These are phyloP conservation scores for Penicillium psychrosexuale DNA, from an alignment of 2,329 filamentous ascomycete species.

Conservation along the genomic window DNA sequence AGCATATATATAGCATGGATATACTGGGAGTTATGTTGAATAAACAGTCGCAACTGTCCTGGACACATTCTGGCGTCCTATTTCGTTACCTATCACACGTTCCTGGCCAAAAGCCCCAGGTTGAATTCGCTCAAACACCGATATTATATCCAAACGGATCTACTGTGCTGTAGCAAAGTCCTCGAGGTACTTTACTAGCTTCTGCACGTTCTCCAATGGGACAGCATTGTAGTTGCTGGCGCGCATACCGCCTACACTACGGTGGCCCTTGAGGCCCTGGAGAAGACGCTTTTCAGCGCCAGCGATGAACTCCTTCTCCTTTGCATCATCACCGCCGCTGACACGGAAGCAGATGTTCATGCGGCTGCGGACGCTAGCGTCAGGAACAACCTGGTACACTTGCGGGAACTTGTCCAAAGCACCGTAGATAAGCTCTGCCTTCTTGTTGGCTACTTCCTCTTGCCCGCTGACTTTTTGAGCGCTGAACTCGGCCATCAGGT, in stretches of 20 bases:
- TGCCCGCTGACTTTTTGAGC: conserved; percentile 71
- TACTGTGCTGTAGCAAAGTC: conserved; percentile 50
- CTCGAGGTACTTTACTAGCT: conserved; percentile 43
- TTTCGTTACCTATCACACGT: conserved; percentile 13
- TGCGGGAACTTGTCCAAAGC: conserved; percentile 70
- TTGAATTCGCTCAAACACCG: conserved; percentile 16
- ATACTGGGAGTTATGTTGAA: conserved; percentile 22
- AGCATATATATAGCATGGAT: conserved; percentile 7
- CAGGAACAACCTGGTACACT: conserved; percentile 75
- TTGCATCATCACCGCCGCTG: conserved; percentile 59
- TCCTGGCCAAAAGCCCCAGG: conserved; percentile 10
- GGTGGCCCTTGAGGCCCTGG: conserved; percentile 82
- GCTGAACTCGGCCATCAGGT: conserved; percentile 63
- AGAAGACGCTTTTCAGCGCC: conserved; percentile 66
- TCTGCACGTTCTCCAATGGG: conserved; percentile 48
- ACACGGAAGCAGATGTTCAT: conserved; percentile 97
- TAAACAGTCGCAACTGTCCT: conserved; percentile 17
- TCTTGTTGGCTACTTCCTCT: conserved; percentile 67
- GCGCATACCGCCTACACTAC: conserved; percentile 80
- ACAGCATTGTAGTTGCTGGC: conserved; percentile 90
- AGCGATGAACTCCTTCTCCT: conserved; percentile 77
- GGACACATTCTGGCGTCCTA: conserved; percentile 8
- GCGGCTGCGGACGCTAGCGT: conserved; percentile 70
- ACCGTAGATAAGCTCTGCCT: conserved; percentile 72
- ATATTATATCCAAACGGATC: conserved; percentile 5